Conservation (phyloP, 805 yeast genomes). For the Nakazawaea holstii region DNA sequence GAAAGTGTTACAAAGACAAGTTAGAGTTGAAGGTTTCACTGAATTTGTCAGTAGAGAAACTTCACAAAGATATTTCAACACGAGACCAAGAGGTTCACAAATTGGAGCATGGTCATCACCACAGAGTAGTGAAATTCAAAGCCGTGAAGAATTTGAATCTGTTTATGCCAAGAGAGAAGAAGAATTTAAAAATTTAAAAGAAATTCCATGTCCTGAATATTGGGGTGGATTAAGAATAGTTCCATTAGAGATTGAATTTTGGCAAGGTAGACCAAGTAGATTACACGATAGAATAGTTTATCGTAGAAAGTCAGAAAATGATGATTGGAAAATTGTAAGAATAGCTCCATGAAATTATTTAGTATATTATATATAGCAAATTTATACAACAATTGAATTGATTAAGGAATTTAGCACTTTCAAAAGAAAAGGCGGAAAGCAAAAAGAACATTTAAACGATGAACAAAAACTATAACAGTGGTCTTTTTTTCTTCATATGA, state of each 20-base stretch:
- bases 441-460: too few relatives aligned
- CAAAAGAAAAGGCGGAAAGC: too few relatives aligned
- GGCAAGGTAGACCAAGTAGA: slow-evolving; percentile 94
- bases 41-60: slow-evolving; percentile 71
- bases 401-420: too few relatives aligned
- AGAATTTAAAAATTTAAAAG: slow-evolving; percentile 58
- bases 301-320: slow-evolving; percentile 44
- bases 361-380: not conserved
- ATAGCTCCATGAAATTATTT: slow-evolving; percentile 50
- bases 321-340: slow-evolving; percentile 61
- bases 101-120: slow-evolving; percentile 98
- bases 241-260: slow-evolving; percentile 89
- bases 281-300: slow-evolving; percentile 84
- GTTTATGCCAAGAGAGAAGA: slow-evolving; percentile 41
- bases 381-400: too few relatives aligned
- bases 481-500: too few relatives aligned
- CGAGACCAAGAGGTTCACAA: slow-evolving; percentile 89
- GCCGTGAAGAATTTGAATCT: slow-evolving; percentile 59
- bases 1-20: slow-evolving; percentile 88
- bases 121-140: slow-evolving; percentile 58
- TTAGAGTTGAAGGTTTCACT: slow-evolving; percentile 83
- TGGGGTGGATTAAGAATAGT: slow-evolving; percentile 95
- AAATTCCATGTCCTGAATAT: slow-evolving; percentile 83
- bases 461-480: too few relatives aligned
- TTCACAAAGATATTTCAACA: slow-evolving; percentile 69